A percentile compares a stretch with the other conserved stretches of the same genome.
Evolutionary conservation across 2,329 filamentous ascomycete genomes (phyloP).

Genomic region (Corniculantispora saksenae): DNA sequence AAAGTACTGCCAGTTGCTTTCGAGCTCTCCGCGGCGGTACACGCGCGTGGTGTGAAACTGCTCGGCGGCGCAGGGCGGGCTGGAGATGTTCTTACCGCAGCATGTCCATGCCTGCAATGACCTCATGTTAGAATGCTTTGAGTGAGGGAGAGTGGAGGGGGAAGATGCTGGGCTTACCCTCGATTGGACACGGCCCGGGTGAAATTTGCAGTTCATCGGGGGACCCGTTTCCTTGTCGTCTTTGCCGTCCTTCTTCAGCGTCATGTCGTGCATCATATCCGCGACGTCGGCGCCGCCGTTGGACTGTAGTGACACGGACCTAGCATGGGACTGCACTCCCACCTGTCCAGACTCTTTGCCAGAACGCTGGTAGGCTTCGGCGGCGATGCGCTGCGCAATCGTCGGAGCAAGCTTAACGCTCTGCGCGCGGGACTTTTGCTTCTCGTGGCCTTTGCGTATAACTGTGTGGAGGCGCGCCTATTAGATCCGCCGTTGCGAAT

Average conservation of each 20-base stretch:
- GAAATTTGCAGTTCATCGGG: slow-evolving; percentile 29
- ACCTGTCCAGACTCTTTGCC: no score
- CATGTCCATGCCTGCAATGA: slow-evolving; percentile 33
- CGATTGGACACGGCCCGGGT: slow-evolving; percentile 31
- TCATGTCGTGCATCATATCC: neutral
- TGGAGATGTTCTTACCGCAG: slow-evolving; percentile 27
- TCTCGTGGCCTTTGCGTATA: slow-evolving; percentile 15
- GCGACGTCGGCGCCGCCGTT: neutral
- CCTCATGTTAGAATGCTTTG: neutral
- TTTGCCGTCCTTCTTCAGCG: neutral
- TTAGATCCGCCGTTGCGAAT: neutral
- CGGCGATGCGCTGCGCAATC: neutral
- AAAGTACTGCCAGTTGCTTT: slow-evolving; percentile 30
- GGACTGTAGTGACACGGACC: slow-evolving; percentile 6
- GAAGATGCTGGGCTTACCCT: slow-evolving; percentile 27
- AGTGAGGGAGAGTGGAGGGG: neutral
- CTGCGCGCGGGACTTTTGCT: slow-evolving; percentile 16
- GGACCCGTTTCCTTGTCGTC: neutral
- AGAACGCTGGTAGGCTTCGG: neutral
- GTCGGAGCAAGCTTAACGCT: neutral
- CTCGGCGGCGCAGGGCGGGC: slow-evolving; percentile 29
- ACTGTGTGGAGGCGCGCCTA: neutral
- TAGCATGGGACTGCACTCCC: neutral
- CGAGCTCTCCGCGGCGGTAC: slow-evolving; percentile 30
- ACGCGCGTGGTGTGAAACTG: slow-evolving; percentile 28